These are phyloP conservation scores for Candida pseudocylindracea DNA, from an alignment of 1,139 yeast species.

Conservation along the genomic window DNA sequence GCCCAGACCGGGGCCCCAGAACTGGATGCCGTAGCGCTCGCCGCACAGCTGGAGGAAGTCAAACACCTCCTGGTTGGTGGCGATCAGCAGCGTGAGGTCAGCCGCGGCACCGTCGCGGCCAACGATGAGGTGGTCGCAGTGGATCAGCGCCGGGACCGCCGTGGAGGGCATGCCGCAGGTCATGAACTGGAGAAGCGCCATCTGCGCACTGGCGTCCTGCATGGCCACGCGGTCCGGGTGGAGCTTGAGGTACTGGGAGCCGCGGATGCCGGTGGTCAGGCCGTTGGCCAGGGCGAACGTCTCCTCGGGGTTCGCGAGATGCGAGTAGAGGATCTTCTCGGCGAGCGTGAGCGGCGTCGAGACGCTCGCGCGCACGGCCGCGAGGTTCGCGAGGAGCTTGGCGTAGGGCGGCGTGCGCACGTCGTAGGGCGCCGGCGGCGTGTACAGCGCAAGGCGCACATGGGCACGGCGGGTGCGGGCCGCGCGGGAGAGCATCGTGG, in stretches of 20 bases:
- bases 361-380: conserved; percentile 37
- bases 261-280: conserved; percentile 41
- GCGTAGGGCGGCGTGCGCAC: conserved; percentile 77
- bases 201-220: conserved; percentile 99
- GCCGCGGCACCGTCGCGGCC: conserved; percentile 79
- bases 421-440: conserved; percentile 27
- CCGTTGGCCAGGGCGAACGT: conserved; percentile 27
- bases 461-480: too few relatives aligned
- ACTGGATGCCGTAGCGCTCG: conserved; percentile 81
- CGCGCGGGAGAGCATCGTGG: background rate
- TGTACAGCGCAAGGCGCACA: too few relatives aligned
- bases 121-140: conserved; percentile 92
- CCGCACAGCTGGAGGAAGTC: conserved; percentile 84
- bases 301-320: conserved; percentile 71
- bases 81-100: conserved; percentile 56
- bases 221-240: conserved; percentile 97
- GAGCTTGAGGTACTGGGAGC: conserved; percentile 66
- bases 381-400: conserved; percentile 41
- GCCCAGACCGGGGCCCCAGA: conserved; percentile 99
- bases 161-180: conserved; percentile 78
- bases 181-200: conserved; percentile 92
- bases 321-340: conserved; percentile 85
- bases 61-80: conserved; percentile 81
- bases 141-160: conserved; percentile 86
- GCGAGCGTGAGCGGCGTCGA: conserved; percentile 72